Evolutionary conservation across 768 basidiomycete genomes (phyloP).

Genomic region (Thelephora aurantiotincta): DNA sequence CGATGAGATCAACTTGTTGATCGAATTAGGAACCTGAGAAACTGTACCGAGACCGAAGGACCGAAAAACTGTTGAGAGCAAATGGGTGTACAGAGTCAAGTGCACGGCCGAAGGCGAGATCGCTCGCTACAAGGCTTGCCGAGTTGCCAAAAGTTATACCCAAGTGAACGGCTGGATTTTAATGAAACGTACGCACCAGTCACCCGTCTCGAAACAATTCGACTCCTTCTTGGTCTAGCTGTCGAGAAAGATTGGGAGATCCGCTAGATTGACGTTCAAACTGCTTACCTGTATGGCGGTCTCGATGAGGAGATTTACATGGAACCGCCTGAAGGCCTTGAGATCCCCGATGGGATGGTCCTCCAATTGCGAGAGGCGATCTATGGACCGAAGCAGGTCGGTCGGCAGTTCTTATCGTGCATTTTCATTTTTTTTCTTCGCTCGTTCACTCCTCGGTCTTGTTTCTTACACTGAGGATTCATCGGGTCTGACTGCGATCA

Average conservation of each 20-base stretch:
- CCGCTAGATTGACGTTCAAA: conserved; percentile 26
- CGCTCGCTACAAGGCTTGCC: conserved; percentile 19
- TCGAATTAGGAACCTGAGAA: too few species aligned
- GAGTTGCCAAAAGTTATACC: conserved; percentile 26
- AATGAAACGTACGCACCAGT: conserved; percentile 26
- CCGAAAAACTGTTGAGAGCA: conserved; percentile 6
- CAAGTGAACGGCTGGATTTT: conserved; percentile 26
- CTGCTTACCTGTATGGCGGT: conserved; percentile 23
- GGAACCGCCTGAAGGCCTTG: conserved; percentile 19
- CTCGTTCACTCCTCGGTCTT: too few species aligned
- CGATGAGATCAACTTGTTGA: too few species aligned
- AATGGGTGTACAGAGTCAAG: conserved; percentile 18
- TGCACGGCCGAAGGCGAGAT: conserved; percentile 7
- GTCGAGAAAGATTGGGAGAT: conserved; percentile 21
- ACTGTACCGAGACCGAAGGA: too few species aligned
- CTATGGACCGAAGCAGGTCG: conserved; percentile 25
- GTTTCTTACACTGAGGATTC: too few species aligned
- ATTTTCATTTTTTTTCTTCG: too few species aligned
- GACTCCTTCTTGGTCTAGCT: conserved; percentile 22
- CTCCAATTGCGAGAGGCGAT: conserved; percentile 11
- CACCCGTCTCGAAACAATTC: conserved; percentile 24
- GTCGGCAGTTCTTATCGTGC: too few species aligned
- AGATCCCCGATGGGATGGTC: neutral
- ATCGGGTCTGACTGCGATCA: too few species aligned
- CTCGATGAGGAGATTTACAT: conserved; percentile 20